These are phyloP conservation scores for Gossypium anomalum DNA, from an alignment of 345 rosid genomes.

Conservation along the genomic window DNA sequence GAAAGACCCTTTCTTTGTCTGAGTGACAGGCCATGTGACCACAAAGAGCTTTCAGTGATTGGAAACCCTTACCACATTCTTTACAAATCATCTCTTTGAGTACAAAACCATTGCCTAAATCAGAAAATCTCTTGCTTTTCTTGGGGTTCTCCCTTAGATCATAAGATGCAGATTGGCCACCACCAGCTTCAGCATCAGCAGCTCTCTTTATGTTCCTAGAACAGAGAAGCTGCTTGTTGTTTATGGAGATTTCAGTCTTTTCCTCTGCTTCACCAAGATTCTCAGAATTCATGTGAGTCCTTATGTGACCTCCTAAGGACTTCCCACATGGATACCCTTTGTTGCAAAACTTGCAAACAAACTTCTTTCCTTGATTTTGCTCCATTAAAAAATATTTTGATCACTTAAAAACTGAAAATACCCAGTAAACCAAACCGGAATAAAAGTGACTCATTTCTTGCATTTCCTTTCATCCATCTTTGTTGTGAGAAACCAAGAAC, in stretches of 20 bases:
- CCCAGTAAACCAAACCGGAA: conserved; percentile 29
- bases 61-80: conserved; percentile 87
- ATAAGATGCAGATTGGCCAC: conserved; percentile 45
- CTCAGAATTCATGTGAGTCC: conserved; percentile 59
- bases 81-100: conserved; percentile 48
- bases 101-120: conserved; percentile 32
- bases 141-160: conserved; percentile 68
- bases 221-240: conserved; percentile 17
- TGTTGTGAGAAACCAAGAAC: not conserved
- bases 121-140: conserved; percentile 51
- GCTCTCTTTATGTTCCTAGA: conserved; percentile 23
- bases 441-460: conserved; percentile 22
- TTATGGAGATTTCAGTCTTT: conserved; percentile 29
- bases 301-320: conserved; percentile 85
- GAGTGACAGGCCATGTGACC: conserved; percentile 95
- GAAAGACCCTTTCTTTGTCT: conserved; percentile 43
- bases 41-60: conserved; percentile 77
- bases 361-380: conserved; percentile 49
- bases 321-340: conserved; percentile 76
- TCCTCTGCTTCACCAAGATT: conserved; percentile 37
- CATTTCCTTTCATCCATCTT: too few species aligned
- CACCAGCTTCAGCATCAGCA: conserved; percentile 33
- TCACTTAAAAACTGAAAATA: conserved; percentile 23
- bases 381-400: conserved; percentile 41
- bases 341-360: conserved; percentile 68